These are phyloP conservation scores for Ogataea thermomethanolica DNA, from an alignment of 805 yeast genomes.

Conservation along the genomic window DNA sequence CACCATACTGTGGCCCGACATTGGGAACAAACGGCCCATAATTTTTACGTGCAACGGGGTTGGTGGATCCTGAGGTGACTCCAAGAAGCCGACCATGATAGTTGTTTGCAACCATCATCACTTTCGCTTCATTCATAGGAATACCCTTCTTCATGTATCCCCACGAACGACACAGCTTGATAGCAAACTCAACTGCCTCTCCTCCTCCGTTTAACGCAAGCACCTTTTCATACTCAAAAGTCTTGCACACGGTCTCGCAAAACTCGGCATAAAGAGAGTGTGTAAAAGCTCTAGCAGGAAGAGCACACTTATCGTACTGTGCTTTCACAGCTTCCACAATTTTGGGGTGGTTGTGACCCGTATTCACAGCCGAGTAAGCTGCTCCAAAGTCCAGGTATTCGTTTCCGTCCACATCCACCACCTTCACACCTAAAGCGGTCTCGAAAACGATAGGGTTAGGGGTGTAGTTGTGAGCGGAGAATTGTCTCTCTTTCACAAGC, in stretches of 20 bases:
- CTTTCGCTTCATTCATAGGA: constrained; percentile 25
- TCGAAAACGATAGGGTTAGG: constrained; percentile 29
- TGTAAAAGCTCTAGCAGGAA: constrained; percentile 30
- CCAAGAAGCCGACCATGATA: constrained; percentile 41
- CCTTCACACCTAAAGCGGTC: constrained; percentile 21
- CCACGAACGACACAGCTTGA: constrained; percentile 36
- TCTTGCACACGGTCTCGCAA: constrained; percentile 28
- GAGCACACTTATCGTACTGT: constrained; percentile 31
- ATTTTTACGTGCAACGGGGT: constrained; percentile 33
- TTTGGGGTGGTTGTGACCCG: constrained; percentile 29
- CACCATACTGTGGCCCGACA: constrained; percentile 31
- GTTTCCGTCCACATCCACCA: constrained; percentile 28
- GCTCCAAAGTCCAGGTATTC: constrained; percentile 27
- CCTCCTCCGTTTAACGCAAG: constrained; percentile 34
- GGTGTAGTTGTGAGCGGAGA: constrained; percentile 29
- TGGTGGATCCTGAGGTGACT: constrained; percentile 36
- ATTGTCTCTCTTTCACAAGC: constrained; percentile 19
- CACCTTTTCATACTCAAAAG: constrained; percentile 28
- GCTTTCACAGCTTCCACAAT: constrained; percentile 30
- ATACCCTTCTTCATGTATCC: constrained; percentile 31
- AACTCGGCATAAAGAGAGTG: constrained; percentile 24
- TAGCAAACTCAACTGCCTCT: constrained; percentile 36
- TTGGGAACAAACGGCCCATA: constrained; percentile 32
- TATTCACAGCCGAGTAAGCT: constrained; percentile 29
- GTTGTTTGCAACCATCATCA: constrained; percentile 34